These are phyloP conservation scores for Cercophora samala DNA, from an alignment of 495 filamentous ascomycete genomes.

Conservation along the genomic window DNA sequence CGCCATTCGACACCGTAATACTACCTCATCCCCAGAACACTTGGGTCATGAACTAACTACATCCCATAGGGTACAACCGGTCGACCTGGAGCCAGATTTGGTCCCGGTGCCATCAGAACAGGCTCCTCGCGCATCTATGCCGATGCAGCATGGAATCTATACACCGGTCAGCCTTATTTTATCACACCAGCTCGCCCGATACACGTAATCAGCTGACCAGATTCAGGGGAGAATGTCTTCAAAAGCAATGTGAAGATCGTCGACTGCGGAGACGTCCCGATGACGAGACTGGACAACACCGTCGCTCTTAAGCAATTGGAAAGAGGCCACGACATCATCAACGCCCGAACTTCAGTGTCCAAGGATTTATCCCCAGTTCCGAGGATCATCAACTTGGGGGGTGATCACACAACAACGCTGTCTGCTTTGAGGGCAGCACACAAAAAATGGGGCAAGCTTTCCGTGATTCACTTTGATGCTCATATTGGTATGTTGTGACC, in stretches of 20 bases:
- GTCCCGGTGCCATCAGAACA: slow-evolving; percentile 69
- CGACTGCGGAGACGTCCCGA: slow-evolving; percentile 74
- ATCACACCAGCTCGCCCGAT: no score
- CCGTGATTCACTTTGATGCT: slow-evolving; percentile 70
- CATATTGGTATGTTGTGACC: slow-evolving; percentile 49
- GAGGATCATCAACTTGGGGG: slow-evolving; percentile 65
- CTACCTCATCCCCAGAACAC: no score
- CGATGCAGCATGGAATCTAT: slow-evolving; percentile 1
- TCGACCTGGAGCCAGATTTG: slow-evolving; percentile 77
- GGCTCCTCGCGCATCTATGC: neutral
- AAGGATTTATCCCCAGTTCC: slow-evolving; percentile 34
- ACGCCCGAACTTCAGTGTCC: neutral
- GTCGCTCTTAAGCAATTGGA: slow-evolving; percentile 72
- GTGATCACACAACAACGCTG: slow-evolving; percentile 62
- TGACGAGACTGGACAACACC: slow-evolving; percentile 68
- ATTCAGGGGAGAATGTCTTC: slow-evolving; percentile 9
- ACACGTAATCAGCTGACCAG: neutral
- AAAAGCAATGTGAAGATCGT: slow-evolving; percentile 42
- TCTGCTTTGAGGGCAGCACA: slow-evolving; percentile 63
- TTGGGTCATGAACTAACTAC: neutral
- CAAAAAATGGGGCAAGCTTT: slow-evolving; percentile 61
- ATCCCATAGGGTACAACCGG: slow-evolving; percentile 5
- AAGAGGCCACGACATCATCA: slow-evolving; percentile 45
- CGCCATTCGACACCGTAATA: slow-evolving; percentile 48
- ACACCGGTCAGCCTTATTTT: neutral